Evolutionary conservation across 2,329 filamentous ascomycete genomes (phyloP), one percentile per base, ranked within the genome.

Genomic region (Beauveria brongniartii): DNA sequence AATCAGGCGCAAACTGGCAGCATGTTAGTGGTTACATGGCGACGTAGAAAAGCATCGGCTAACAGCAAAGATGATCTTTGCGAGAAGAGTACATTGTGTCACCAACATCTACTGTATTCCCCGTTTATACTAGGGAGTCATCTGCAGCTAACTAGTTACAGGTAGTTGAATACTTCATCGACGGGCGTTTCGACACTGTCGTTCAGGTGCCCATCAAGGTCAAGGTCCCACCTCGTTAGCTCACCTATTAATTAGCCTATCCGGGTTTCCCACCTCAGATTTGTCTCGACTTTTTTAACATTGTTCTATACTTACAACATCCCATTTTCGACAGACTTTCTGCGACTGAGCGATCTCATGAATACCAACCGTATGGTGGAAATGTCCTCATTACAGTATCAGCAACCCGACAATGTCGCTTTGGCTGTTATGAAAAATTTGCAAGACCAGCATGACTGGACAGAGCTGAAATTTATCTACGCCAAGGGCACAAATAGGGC

Each of bases 361-460:
- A 40, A 26, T 4, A 30, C n/a, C 43, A 18, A 54, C 9, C 3
- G 8, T 30, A 16, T 44, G 18, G 5, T 12, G 20, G 18, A n/a
- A 9, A 60, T 53, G 57, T 20, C 41, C 16, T 30, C 37, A 3
- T 3, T 20, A 8, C 48, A 54, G 12, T 14, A 30, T 9, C 59
- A 34, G 14, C 22, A 50, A 9, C 59, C 59, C 18, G 59, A 61
- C n/a, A 63, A 69, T 54, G 67, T 77, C 61, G 68, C 73, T 14
- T 61, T 67, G 16, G 68, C 84, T 55, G 85, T 92, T 55, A 77
- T 84, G 58, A 82, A 87, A 71, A 92, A 92, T 71, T 82, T 94
- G 53, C 79, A 83, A 66, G 79, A 89, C 71, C 88, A 92, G 72
- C 90, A 93, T 72, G 82, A 87, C 69, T 94, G 90, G 90, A 83